A percentile compares a stretch with the other conserved stretches of the same genome.
Conservation (phyloP, 257 asterid genomes). For the Solanum medicagineum region DNA sequence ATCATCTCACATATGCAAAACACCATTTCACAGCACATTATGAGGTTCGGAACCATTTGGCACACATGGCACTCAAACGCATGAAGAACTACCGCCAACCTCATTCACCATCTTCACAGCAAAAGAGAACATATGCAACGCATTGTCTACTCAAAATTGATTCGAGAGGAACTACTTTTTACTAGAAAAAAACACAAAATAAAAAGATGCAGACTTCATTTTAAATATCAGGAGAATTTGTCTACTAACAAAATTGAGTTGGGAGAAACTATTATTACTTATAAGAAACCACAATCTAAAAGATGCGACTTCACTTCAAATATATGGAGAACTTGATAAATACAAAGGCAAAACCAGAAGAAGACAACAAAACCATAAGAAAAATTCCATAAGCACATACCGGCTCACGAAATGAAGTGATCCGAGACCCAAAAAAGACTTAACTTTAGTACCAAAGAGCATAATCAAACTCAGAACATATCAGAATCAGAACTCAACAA, state of each 20-base stretch:
- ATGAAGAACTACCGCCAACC: background rate
- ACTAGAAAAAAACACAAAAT: background rate
- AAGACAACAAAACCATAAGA: background rate
- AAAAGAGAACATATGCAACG: background rate
- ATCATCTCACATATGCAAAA: background rate
- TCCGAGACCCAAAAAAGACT: background rate
- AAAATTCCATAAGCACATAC: background rate
- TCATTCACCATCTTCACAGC: background rate
- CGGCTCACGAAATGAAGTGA: background rate
- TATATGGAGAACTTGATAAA: background rate
- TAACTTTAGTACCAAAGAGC: background rate
- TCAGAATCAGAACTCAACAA: background rate
- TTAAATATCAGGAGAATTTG: background rate
- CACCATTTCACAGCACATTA: background rate
- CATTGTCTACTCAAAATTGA: background rate
- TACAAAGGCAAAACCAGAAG: background rate
- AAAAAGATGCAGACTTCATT: background rate
- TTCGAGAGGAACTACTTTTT: background rate
- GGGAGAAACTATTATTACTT: background rate
- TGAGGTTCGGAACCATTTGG: background rate
- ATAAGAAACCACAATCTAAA: background rate
- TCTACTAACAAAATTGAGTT: background rate
- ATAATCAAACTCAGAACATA: background rate
- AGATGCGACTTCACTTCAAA: background rate
- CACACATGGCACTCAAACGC: background rate